Conservation (phyloP, 352 stramenopile genomes). For the Elongisporangium undulatum region DNA sequence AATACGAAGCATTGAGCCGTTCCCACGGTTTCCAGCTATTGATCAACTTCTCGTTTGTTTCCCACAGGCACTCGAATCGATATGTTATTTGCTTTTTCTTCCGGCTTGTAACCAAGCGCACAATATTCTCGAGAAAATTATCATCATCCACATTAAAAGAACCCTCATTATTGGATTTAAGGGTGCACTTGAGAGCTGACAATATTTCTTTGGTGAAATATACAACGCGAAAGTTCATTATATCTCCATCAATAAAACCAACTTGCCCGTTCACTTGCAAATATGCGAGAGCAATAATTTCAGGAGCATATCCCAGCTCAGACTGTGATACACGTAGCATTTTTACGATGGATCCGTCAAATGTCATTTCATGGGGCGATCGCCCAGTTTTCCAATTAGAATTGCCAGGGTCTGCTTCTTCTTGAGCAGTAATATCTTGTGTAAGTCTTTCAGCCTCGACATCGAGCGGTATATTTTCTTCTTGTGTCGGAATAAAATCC, state of each 20-base stretch:
- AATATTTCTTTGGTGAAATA: background rate
- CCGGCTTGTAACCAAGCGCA: background rate
- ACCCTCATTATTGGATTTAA: background rate
- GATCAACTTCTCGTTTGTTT: conserved; percentile 44
- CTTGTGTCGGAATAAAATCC: conserved; percentile 33
- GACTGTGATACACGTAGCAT: conserved; percentile 17
- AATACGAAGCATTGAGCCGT: conserved; percentile 42
- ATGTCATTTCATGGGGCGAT: conserved; percentile 10
- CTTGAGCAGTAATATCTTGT: conserved; percentile 37
- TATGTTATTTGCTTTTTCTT: background rate
- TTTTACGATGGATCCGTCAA: conserved; percentile 30
- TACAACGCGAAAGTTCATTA: background rate
- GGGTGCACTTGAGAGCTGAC: background rate
- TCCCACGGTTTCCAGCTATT: conserved; percentile 67
- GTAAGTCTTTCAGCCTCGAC: conserved; percentile 45
- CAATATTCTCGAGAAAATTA: background rate
- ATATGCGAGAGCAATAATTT: conserved; percentile 29
- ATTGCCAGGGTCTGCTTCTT: conserved; percentile 10
- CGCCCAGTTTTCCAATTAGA: background rate
- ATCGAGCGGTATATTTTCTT: conserved; percentile 14
- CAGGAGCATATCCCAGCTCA: conserved; percentile 15
- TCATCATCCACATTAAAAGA: background rate
- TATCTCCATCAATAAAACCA: background rate
- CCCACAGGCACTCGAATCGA: background rate
- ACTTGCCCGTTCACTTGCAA: conserved; percentile 15